Conservation (phyloP, 2,329 filamentous ascomycete genomes). For the Meredithiella fracta region DNA sequence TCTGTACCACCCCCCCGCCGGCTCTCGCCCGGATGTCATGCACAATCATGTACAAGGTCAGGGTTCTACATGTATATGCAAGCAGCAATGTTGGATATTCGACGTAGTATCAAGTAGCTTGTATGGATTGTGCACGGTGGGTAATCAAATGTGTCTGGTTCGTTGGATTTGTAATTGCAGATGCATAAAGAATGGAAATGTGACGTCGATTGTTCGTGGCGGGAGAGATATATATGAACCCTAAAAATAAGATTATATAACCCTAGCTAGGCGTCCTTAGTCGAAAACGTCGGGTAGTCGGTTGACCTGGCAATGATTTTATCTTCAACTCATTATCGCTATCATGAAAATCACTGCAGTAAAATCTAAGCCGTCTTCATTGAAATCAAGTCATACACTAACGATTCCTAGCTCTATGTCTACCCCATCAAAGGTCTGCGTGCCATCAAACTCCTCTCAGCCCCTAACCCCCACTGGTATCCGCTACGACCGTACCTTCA, state of each 20-base stretch:
- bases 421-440: conserved; percentile 63
- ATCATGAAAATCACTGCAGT: conserved; percentile 22
- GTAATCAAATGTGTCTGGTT: background rate
- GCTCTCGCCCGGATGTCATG: background rate
- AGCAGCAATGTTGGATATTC: background rate
- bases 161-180: too few species aligned
- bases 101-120: background rate
- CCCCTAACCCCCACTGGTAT: conserved; percentile 48
- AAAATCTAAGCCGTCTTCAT: too few species aligned
- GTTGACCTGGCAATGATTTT: too few species aligned
- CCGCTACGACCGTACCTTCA: conserved; percentile 51
- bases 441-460: conserved; percentile 35
- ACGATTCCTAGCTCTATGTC: conserved; percentile 35
- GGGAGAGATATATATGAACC: too few species aligned
- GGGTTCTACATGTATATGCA: background rate
- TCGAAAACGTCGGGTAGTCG: too few species aligned
- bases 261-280: too few species aligned
- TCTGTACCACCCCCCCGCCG: background rate
- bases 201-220: too few species aligned
- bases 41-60: background rate
- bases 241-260: too few species aligned
- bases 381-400: too few species aligned
- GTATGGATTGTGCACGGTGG: background rate
- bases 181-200: too few species aligned
- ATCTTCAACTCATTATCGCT: background rate